phyloP scores from a whole-genome alignment of 306 rosid species.

The Vigna nakashimae region DNA sequence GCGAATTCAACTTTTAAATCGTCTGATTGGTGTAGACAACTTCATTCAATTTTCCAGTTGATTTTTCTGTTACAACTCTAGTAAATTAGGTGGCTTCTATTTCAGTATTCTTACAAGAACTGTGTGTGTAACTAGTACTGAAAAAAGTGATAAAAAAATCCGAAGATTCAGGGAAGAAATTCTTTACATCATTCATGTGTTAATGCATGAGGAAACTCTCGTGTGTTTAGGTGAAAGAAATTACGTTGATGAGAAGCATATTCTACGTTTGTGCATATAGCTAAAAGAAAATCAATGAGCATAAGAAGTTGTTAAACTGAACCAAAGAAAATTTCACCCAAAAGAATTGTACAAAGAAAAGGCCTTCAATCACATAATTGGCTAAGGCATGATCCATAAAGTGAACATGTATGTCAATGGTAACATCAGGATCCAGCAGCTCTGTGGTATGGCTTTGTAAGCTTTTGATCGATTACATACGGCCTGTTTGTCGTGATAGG shows the following conservation, averaged over 20 bases:
- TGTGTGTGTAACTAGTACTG: conserved; percentile 6
- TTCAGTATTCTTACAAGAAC: conserved; percentile 13
- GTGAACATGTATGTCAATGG: conserved; percentile 42
- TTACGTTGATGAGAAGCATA: not conserved
- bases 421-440: conserved; percentile 50
- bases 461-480: conserved; percentile 51
- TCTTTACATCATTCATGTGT: conserved; percentile 2
- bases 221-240: not conserved
- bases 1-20: not conserved
- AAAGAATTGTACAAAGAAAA: not conserved
- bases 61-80: not conserved
- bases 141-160: not conserved
- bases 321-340: not conserved
- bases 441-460: conserved; percentile 44
- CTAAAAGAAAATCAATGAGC: conserved; percentile 19
- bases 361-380: conserved; percentile 32
- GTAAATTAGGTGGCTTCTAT: conserved; percentile 11
- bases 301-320: conserved; percentile 9
- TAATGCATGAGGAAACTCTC: conserved; percentile 1
- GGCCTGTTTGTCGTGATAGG: conserved; percentile 52
- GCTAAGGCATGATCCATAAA: conserved; percentile 37
- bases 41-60: not conserved
- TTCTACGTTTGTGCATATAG: not conserved
- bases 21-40: not conserved
- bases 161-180: conserved; percentile 2